Percentiles rank a stretch among this genome's conserved stretches.
Evolutionary conservation across 2,329 filamentous ascomycete species (phyloP).

Genomic region (Pleoardoris graminearum): DNA sequence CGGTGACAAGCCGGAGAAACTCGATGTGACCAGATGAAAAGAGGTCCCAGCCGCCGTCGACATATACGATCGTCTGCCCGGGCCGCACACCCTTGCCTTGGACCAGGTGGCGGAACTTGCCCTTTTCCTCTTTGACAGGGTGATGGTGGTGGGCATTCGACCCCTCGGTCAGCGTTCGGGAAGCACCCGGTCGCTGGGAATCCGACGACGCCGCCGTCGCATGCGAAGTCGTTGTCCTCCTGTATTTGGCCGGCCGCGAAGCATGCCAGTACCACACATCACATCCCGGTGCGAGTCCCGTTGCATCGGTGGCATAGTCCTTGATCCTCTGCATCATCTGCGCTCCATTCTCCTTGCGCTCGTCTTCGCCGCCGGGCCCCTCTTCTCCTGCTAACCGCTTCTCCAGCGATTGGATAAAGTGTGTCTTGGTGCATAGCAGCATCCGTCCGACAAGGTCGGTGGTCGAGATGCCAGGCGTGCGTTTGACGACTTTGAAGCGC

Average conservation of each 20-base stretch:
- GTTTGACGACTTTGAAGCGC: slow-evolving; percentile 94
- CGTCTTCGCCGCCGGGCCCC: slow-evolving; percentile 69
- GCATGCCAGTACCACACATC: slow-evolving; percentile 84
- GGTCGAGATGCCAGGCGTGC: slow-evolving; percentile 94
- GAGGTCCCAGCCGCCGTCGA: slow-evolving; percentile 94
- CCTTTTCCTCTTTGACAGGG: slow-evolving; percentile 60
- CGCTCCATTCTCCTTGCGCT: slow-evolving; percentile 64
- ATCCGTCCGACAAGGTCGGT: slow-evolving; percentile 98
- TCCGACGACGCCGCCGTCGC: slow-evolving; percentile 6
- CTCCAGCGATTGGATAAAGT: slow-evolving; percentile 85
- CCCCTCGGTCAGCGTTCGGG: slow-evolving; percentile 28
- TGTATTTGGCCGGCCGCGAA: slow-evolving; percentile 49
- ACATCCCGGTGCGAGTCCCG: slow-evolving; percentile 74
- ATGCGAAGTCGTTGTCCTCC: slow-evolving; percentile 26
- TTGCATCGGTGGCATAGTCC: slow-evolving; percentile 86
- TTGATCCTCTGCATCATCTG: slow-evolving; percentile 77
- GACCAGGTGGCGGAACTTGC: slow-evolving; percentile 69
- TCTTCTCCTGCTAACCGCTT: slow-evolving; percentile 70
- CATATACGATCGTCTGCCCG: slow-evolving; percentile 87
- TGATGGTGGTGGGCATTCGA: slow-evolving; percentile 34
- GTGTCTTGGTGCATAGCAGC: slow-evolving; percentile 91
- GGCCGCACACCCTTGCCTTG: slow-evolving; percentile 70
- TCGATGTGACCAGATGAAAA: slow-evolving; percentile 98
- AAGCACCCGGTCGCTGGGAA: slow-evolving; percentile 25
- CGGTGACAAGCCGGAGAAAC: slow-evolving; percentile 78